Conservation (phyloP, 495 filamentous ascomycete genomes). For the Penicillium simplicissimum region DNA sequence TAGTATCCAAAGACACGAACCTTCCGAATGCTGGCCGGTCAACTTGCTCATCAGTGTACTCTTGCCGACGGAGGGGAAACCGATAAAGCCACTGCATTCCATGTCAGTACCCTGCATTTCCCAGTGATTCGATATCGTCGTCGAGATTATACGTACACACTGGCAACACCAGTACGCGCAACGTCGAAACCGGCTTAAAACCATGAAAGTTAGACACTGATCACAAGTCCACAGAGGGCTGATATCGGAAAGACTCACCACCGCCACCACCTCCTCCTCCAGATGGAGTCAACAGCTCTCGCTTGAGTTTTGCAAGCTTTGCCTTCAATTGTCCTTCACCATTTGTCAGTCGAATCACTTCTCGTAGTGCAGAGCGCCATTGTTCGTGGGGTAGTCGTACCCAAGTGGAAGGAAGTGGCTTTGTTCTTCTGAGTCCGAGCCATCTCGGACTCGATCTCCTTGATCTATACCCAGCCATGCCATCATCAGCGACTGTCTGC, state of each 20-base stretch:
- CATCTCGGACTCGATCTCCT: constrained; percentile 97
- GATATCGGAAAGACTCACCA: constrained; percentile 48
- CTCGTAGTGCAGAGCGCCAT: constrained; percentile 6
- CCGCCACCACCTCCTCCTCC: constrained; percentile 74
- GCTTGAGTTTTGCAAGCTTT: constrained; percentile 96
- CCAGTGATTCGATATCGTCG: background rate
- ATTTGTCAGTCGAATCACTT: constrained; percentile 28
- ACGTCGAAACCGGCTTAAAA: constrained; percentile 87
- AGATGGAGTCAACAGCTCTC: constrained; percentile 87
- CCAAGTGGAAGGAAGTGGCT: constrained; percentile 83
- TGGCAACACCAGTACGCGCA: constrained; percentile 94
- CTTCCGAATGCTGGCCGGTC: constrained; percentile 95
- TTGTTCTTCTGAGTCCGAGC: constrained; percentile 98
- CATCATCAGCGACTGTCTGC: constrained; percentile 28
- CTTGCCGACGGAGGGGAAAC: constrained; percentile 97
- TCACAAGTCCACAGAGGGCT: background rate
- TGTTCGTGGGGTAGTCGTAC: constrained; percentile 36
- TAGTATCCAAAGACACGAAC: constrained; percentile 33
- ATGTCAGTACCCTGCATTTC: constrained; percentile 13
- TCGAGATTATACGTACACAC: constrained; percentile 65
- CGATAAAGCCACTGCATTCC: constrained; percentile 53
- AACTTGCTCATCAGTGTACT: constrained; percentile 93
- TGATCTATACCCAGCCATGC: constrained; percentile 66
- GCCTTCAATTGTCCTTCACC: constrained; percentile 85
- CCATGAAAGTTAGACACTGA: constrained; percentile 27